Evolutionary conservation across 169 alveolate genomes (phyloP), one percentile per base, ranked within the genome.

Genomic region (Eimeria maxima): DNA sequence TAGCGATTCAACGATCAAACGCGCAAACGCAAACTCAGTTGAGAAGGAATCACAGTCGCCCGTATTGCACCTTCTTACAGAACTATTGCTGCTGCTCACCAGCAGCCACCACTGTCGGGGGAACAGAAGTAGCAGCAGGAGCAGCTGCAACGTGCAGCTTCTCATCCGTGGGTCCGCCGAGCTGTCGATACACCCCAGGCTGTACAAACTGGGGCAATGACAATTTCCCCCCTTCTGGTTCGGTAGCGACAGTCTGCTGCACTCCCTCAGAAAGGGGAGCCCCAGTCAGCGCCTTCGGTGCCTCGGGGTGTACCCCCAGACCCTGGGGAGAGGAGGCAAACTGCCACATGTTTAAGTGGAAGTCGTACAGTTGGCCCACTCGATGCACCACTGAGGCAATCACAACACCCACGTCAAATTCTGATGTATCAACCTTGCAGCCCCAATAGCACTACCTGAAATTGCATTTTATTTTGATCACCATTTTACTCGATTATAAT

Each of bases 341-440:
- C 86, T 94, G 90, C 53, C 87, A 67, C 91, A 94, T 47, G 69
- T 94, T 92, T 33, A 92, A 74, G 7, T 92, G 73, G 84, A 92
- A 92, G 92, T 92, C 96, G 92, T 92, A 92, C 86, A 92, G 92
- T 86, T 92, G 96, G 29, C 96, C 96, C 71, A 92, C 96, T 22
- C 96, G 92, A 38, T 78, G 89, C 55, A 92, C 96, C 47, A 76
- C 96, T 92, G 96, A 80, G 73, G 38, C 88, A 4, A 60, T 13
- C 69, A 60, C 69, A 60, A 33, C 38, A 33, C 38, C 38, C 38
- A 33, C 38, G 38, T 33, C 38, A 33, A 33, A 33, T 33, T 33
- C 38, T 33, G 38, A 33, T 33, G 38, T 33, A 33, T 33, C 38
- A 33, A 1, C 38, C 38, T 33, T 33, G 38, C 38, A 33, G 38